These are phyloP conservation scores for Mortierella claussenii DNA, from an alignment of 192 early-diverging fungal species.

Conservation along the genomic window DNA sequence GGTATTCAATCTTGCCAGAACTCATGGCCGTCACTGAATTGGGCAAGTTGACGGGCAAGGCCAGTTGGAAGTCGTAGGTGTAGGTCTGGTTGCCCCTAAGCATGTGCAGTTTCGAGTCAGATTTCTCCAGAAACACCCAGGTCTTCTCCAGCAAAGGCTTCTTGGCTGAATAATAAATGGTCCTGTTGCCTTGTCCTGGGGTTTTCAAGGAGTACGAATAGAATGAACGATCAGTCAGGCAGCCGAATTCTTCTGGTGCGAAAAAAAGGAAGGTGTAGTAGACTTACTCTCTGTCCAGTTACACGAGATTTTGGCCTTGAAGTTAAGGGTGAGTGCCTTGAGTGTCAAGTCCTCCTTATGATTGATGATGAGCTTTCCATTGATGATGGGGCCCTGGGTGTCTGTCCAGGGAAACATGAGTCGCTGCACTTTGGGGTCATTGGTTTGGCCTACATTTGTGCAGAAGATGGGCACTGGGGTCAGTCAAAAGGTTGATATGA, in stretches of 20 bases:
- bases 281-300: slow-evolving; percentile 38
- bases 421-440: slow-evolving; percentile 23
- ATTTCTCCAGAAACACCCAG: slow-evolving; percentile 38
- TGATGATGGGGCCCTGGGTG: slow-evolving; percentile 40
- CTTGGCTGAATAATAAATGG: slow-evolving; percentile 24
- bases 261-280: not conserved
- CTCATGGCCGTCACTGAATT: slow-evolving; percentile 36
- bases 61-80: slow-evolving; percentile 38
- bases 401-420: slow-evolving; percentile 50
- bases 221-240: not conserved
- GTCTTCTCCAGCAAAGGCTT: slow-evolving; percentile 39
- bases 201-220: no score
- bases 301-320: slow-evolving; percentile 34
- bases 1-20: slow-evolving; percentile 38
- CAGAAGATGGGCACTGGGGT: no score
- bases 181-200: slow-evolving; percentile 14
- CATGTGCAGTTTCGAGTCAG: slow-evolving; percentile 28
- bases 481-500: no score
- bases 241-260: not conserved
- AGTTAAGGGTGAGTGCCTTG: slow-evolving; percentile 30
- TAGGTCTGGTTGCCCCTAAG: slow-evolving; percentile 41
- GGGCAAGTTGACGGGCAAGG: slow-evolving; percentile 40
- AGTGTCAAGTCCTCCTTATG: slow-evolving; percentile 39
- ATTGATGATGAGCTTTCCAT: slow-evolving; percentile 45
- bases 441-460: slow-evolving; percentile 33